phyloP scores from a whole-genome alignment of 768 basidiomycete species.

The Russula lepida region DNA sequence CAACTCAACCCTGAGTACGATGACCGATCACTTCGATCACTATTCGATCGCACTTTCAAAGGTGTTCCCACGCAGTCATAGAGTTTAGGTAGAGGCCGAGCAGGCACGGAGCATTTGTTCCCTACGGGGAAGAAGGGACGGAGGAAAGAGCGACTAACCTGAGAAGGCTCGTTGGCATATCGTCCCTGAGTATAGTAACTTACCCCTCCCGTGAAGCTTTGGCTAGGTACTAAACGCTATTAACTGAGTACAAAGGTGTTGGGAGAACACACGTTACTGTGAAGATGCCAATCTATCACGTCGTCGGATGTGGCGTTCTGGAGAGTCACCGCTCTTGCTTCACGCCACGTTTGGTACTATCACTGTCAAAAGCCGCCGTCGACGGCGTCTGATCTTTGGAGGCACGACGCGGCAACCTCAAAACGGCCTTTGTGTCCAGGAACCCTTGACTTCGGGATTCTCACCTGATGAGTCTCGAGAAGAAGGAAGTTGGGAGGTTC shows the following conservation, averaged over 20 bases:
- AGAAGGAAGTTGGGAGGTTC: neutral
- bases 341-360: neutral
- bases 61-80: neutral
- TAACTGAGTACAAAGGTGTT: neutral
- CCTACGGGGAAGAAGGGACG: neutral
- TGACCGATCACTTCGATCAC: neutral
- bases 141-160: neutral
- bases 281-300: neutral
- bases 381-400: neutral
- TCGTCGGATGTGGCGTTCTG: neutral
- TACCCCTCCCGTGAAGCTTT: neutral
- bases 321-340: neutral
- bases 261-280: neutral
- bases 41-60: neutral
- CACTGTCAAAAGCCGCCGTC: neutral
- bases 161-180: too few species aligned
- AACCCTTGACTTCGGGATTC: neutral
- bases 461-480: neutral
- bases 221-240: neutral
- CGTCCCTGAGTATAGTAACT: neutral
- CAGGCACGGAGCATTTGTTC: neutral
- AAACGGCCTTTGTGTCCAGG: neutral
- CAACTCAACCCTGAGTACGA: neutral
- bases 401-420: neutral
- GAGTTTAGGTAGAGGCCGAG: neutral